Evolutionary conservation across 2,329 filamentous ascomycete genomes (phyloP).

Genomic region (Colletotrichum scovillei): DNA sequence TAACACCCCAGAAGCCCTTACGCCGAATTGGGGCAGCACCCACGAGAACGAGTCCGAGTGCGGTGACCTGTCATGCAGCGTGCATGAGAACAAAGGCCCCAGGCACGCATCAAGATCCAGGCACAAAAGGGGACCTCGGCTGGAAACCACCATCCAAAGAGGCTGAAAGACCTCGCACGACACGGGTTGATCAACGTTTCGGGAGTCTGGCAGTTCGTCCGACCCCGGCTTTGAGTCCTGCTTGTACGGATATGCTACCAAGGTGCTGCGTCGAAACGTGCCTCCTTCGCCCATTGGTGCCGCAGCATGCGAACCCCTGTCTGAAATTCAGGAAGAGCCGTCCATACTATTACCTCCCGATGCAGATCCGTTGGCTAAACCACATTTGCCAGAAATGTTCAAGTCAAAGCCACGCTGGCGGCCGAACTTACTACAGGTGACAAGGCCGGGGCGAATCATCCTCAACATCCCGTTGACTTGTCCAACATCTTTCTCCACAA

Average conservation of each 20-base stretch:
- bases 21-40: constrained; percentile 4
- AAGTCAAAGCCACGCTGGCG: not conserved
- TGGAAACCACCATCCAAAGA: not conserved
- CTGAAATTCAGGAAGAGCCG: constrained; percentile 11
- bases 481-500: not conserved
- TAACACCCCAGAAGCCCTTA: not conserved
- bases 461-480: not conserved
- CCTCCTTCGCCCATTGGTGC: not conserved
- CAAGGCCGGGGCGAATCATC: not conserved
- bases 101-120: not conserved
- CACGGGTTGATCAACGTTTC: constrained; percentile 7
- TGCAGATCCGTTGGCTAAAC: not conserved
- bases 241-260: not conserved
- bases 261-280: not conserved
- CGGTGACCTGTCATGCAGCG: not conserved
- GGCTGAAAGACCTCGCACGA: not conserved
- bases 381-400: not conserved
- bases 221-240: constrained; percentile 3
- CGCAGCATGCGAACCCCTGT: constrained; percentile 26
- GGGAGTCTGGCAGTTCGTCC: constrained; percentile 27
- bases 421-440: not conserved
- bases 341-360: not conserved
- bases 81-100: not conserved
- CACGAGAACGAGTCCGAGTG: constrained; percentile 35
- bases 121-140: constrained; percentile 18